A percentile compares a stretch with the other conserved stretches of the same genome.
Evolutionary conservation across 495 filamentous ascomycete species (phyloP).

Genomic region (Clavariopsis aquatica): DNA sequence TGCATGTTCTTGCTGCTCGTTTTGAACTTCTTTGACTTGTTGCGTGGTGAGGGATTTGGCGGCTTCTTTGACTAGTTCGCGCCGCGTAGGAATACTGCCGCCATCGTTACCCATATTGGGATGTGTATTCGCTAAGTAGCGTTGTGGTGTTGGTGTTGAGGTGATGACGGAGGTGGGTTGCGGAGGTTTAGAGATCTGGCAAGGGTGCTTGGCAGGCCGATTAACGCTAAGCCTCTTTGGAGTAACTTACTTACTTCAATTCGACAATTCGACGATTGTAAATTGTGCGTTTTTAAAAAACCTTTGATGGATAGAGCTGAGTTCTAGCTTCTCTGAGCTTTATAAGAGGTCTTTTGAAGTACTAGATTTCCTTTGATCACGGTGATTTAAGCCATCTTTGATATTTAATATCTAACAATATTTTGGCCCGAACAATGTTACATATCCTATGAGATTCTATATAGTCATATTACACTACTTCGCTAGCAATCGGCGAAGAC

Average conservation of each 20-base stretch:
- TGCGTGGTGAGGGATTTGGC: conserved; percentile 78
- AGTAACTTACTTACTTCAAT: not conserved
- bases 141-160: not conserved
- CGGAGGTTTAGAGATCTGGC: not conserved
- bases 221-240: not conserved
- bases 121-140: not conserved
- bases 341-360: too few species aligned
- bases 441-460: not conserved
- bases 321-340: too few species aligned
- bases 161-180: conserved; percentile 3
- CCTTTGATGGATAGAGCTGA: too few species aligned
- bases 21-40: conserved; percentile 83
- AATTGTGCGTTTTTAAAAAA: too few species aligned
- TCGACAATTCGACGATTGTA: too few species aligned
- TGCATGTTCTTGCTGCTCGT: conserved; percentile 77
- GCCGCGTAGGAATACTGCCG: conserved; percentile 88
- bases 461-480: not conserved
- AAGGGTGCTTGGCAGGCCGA: not conserved
- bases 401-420: too few species aligned
- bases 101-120: conserved; percentile 89
- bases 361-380: too few species aligned
- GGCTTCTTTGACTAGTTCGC: conserved; percentile 90
- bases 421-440: too few species aligned
- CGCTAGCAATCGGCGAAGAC: conserved; percentile 1
- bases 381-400: too few species aligned